Base-by-base conservation (phyloP, 2,329 filamentous ascomycete species). In the Exophiala bonariae region DNA sequence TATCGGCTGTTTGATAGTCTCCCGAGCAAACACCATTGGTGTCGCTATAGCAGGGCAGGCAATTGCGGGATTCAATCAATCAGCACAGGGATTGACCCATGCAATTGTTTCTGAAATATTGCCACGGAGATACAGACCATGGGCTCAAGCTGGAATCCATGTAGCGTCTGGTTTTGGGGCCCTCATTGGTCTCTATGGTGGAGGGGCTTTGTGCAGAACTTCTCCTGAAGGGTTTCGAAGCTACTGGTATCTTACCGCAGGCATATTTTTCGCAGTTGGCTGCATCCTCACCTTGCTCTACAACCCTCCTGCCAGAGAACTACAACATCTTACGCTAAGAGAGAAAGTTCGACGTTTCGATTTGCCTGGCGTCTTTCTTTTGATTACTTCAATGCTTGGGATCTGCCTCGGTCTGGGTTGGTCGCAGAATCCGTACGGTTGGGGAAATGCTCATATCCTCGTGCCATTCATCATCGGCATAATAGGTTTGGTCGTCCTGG, bases 221-320 rank as follows among this genome's bases (percentile, higher is more conserved):
- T 23, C 35, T 20, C 37, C 37, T 3, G 37, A 33, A 28, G 44
- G 44, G 7, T 50, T 47, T 32, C 48, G 48, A 32, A 43, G 22
- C 31, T 50, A 42, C 18, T 50, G 26, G 20, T 50, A 50, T 28
- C 42, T 50, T 23, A 34, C 18, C n/a, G 48, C 42, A 3, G 43
- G 43, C 7, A 18, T 47, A 5, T 50, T 28, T 38, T 31, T 32
- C n/a, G 18, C 36, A 18, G 14, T 30, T 17, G 20, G 17, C 13
- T 9, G 42, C 9, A 23, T 47, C 30, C 20, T 46, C 14, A 28
- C 37, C 7, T 14, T 42, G 4, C 20, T 50, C 4, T 50, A 50
- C 33, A 47, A 47, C 28, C 44, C 48, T 9, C 35, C 44, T 8
- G 37, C 37, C 3, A 20, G 43, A 34, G 26, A 42, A 11, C 26